Evolutionary conservation across 176 grass and related monocot species (phyloP).

Genomic region (Oryza punctata): DNA sequence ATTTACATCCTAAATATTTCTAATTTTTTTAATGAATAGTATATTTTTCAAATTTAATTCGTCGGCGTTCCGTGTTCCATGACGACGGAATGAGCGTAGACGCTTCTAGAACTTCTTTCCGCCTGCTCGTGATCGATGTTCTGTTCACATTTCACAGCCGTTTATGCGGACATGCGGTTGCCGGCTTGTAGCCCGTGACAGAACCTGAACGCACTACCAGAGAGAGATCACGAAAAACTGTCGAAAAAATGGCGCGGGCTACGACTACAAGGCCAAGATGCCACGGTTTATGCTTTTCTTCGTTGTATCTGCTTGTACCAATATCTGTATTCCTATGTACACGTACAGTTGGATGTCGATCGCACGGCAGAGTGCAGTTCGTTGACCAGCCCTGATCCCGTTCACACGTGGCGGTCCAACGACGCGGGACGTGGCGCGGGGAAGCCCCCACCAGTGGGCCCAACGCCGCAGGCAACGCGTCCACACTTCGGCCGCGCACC

Average conservation of each 20-base stretch:
- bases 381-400: neutral
- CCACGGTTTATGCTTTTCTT: neutral
- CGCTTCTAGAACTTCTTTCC: neutral
- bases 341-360: neutral
- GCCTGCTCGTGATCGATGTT: neutral
- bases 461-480: neutral
- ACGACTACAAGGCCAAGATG: neutral
- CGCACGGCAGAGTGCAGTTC: neutral
- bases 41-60: too few species aligned
- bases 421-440: constrained; percentile 29
- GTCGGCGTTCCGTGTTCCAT: neutral
- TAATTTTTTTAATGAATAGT: too few species aligned
- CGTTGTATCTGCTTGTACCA: neutral
- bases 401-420: constrained; percentile 17
- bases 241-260: neutral
- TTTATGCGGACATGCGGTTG: too few species aligned
- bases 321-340: neutral
- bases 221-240: neutral
- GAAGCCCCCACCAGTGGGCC: neutral
- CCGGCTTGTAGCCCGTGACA: too few species aligned
- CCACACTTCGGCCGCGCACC: neutral
- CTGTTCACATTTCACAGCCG: neutral
- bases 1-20: too few species aligned
- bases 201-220: too few species aligned
- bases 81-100: neutral